Base-by-base conservation (phyloP, 2,329 filamentous ascomycete genomes). In the Coleophoma eucalyptorum region DNA sequence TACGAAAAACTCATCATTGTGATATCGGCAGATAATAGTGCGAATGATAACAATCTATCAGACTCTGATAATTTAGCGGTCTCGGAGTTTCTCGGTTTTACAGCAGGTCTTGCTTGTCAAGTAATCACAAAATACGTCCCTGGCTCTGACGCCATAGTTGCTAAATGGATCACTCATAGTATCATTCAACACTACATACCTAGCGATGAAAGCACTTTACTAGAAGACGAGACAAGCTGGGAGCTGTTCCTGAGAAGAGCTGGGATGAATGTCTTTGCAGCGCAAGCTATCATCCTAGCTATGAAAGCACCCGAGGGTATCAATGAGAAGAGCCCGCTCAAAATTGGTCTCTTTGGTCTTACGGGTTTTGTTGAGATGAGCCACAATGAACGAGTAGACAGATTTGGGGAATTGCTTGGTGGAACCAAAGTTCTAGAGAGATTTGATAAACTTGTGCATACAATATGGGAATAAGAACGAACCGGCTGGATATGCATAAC, bases 261-360 rank as follows among this genome's bases (percentile, higher is more conserved):
- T 1, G 88, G 88, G 0, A 65, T 90, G 62, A 91, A 92, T 65
- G 77, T 80, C 0, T 90, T 82, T 63, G 87, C 86, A 2, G 87
- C 88, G 3, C 87, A 90, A 63, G 72, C 74, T 10, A 71, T 90
- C 2, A 67, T 89, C 33, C 70, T 68, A 1, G 64, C 65, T n/a
- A 51, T 83, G 12, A 74, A 74, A 56, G 59, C 58, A 6, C 67
- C 67, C 6, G 60, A 62, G 16, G 57, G 49, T 20, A 50, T 54
- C 4, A 43, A 58, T 40, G 44, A 26, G 33, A 19, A 11, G 34
- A 50, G 45, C 46, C 49, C 51, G 13, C 55, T 42, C 31, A 58
- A 60, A 51, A 51, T 50, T 10, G 59, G 54, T 7, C 55, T 59
- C 12, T 73, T 66, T 54, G 80, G 78, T 1, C 60, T 88, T 20